Conservation (phyloP, 2,329 filamentous ascomycete species). For the Kalaharituber pfeilii region DNA sequence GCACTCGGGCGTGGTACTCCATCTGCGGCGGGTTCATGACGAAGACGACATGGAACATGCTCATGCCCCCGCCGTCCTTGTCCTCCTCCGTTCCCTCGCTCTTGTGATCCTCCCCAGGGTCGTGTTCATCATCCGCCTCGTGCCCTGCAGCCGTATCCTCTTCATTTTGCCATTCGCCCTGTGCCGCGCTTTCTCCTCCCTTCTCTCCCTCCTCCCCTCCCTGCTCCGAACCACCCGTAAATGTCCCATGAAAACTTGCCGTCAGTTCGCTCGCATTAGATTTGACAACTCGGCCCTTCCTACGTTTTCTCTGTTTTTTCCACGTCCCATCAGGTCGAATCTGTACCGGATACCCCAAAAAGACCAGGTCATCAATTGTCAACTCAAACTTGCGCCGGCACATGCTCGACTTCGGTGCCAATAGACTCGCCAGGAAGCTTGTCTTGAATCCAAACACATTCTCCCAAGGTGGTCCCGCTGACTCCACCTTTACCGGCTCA, state of each 20-base stretch:
- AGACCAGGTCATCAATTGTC: conserved; percentile 60
- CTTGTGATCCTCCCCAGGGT: conserved; percentile 23
- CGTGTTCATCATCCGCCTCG: conserved; percentile 3
- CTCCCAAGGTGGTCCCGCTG: conserved; percentile 47
- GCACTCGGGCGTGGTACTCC: conserved; percentile 52
- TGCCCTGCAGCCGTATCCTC: neutral
- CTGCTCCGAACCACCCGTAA: neutral
- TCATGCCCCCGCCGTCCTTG: conserved; percentile 53
- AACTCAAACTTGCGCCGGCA: conserved; percentile 73
- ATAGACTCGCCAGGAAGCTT: conserved; percentile 60
- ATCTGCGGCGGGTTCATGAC: conserved; percentile 64
- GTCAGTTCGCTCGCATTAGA: conserved; percentile 5
- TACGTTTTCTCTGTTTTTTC: conserved; percentile 45
- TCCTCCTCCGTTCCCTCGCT: conserved; percentile 25
- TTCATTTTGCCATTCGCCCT: neutral
- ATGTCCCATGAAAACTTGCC: neutral
- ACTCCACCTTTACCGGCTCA: conserved; percentile 30
- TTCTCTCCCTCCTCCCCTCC: conserved; percentile 1
- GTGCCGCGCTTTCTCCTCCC: conserved; percentile 5
- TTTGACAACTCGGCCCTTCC: conserved; percentile 14
- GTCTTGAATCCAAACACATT: conserved; percentile 55
- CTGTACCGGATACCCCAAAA: conserved; percentile 69
- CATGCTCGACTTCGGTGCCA: conserved; percentile 58
- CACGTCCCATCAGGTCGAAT: conserved; percentile 61
- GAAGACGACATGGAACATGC: conserved; percentile 96